These are phyloP conservation scores for Penicillium maclennaniae DNA, from an alignment of 495 filamentous ascomycete genomes.

Conservation along the genomic window DNA sequence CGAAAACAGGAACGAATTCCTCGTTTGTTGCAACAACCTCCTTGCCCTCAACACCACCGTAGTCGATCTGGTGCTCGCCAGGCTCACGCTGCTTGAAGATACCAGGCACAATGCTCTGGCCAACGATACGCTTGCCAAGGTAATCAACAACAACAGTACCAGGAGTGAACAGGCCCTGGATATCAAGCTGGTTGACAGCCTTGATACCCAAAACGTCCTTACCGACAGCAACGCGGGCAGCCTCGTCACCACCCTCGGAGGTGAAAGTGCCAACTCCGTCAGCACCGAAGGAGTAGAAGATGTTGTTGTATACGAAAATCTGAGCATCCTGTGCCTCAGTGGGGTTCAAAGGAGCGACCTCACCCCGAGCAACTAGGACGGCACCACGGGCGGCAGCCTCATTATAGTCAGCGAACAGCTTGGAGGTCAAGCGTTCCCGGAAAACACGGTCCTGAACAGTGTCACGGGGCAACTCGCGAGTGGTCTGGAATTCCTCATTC, in stretches of 20 bases:
- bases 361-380: conserved; percentile 87
- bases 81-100: conserved; percentile 99
- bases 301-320: conserved; percentile 99
- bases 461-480: conserved; percentile 86
- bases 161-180: conserved; percentile 87
- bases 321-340: conserved; percentile 90
- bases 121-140: conserved; percentile 93
- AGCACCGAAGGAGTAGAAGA: conserved; percentile 98
- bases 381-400: conserved; percentile 92
- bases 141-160: conserved; percentile 98
- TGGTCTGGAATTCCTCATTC: conserved; percentile 99
- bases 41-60: conserved; percentile 96
- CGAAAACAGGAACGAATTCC: conserved; percentile 78
- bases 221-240: conserved; percentile 90
- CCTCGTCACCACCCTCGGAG: conserved; percentile 94
- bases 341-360: conserved; percentile 94
- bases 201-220: conserved; percentile 95
- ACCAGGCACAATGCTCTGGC: conserved; percentile 96
- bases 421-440: conserved; percentile 86
- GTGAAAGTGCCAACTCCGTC: conserved; percentile 98
- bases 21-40: conserved; percentile 89
- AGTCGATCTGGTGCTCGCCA: conserved; percentile 97
- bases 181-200: conserved; percentile 94
- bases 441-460: conserved; percentile 95
- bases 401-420: conserved; percentile 95